Conservation (phyloP, 495 filamentous ascomycete genomes). For the Penicillium waksmanii region DNA sequence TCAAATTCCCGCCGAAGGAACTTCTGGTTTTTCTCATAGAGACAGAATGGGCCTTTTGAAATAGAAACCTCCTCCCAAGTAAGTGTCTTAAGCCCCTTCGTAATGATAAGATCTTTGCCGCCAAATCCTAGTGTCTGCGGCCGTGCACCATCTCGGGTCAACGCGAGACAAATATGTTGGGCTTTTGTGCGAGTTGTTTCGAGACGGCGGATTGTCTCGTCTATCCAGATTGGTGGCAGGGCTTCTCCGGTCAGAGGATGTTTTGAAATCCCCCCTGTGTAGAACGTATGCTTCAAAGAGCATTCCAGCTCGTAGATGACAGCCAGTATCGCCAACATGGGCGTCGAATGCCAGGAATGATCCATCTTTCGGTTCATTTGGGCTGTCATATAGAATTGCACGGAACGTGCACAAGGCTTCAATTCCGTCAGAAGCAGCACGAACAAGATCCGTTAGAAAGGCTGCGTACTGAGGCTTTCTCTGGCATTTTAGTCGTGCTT, state of each 20-base stretch:
- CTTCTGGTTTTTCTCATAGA: background rate
- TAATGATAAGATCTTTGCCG: background rate
- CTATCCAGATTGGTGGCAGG: background rate
- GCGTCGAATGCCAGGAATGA: background rate
- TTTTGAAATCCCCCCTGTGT: background rate
- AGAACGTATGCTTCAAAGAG: background rate
- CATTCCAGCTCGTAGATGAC: background rate
- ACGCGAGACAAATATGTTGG: background rate
- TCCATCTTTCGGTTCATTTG: background rate
- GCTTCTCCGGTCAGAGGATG: background rate
- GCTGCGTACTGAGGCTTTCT: background rate
- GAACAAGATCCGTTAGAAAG: background rate
- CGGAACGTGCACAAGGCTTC: background rate
- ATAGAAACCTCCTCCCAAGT: background rate
- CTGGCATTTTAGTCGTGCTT: background rate
- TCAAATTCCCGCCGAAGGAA: background rate
- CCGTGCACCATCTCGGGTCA: background rate
- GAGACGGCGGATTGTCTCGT: background rate
- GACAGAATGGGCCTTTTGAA: background rate
- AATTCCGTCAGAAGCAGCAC: background rate
- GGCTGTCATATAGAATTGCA: background rate
- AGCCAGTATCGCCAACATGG: background rate
- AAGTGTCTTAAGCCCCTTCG: background rate
- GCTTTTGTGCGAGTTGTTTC: background rate
- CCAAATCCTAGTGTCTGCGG: background rate